Percentiles rank a stretch among this genome's conserved stretches.
phyloP scores from a whole-genome alignment of 2,329 filamentous ascomycete species.

The Zelopaecilomyces penicillatus region DNA sequence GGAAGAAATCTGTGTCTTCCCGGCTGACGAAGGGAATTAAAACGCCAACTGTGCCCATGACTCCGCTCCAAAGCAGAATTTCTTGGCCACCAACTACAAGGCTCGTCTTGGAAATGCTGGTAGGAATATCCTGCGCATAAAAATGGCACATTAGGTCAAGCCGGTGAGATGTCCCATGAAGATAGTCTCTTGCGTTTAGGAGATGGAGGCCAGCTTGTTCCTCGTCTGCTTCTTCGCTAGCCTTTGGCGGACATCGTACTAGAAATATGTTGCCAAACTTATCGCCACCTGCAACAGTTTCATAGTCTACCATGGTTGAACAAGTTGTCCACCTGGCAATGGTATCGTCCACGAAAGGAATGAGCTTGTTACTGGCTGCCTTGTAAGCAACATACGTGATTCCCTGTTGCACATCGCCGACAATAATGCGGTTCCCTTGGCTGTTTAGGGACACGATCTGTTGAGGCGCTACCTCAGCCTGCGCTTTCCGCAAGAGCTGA shows the following conservation, averaged over 20 bases:
- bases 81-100: constrained; percentile 88
- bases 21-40: constrained; percentile 85
- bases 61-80: constrained; percentile 83
- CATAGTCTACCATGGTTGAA: constrained; percentile 93
- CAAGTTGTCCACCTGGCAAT: constrained; percentile 86
- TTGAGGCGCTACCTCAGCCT: constrained; percentile 68
- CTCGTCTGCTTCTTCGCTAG: constrained; percentile 84
- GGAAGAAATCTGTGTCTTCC: constrained; percentile 97
- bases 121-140: constrained; percentile 87
- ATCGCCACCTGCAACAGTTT: constrained; percentile 88
- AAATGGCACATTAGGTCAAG: constrained; percentile 80
- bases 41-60: constrained; percentile 90
- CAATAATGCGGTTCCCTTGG: constrained; percentile 82
- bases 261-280: constrained; percentile 98
- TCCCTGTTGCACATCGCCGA: constrained; percentile 87
- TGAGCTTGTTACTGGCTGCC: constrained; percentile 78
- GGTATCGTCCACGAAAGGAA: constrained; percentile 87
- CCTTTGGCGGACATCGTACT: constrained; percentile 76
- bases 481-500: constrained; percentile 84
- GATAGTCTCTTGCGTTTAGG: constrained; percentile 80
- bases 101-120: constrained; percentile 78
- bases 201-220: constrained; percentile 84
- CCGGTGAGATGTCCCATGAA: constrained; percentile 81
- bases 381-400: constrained; percentile 93
- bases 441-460: constrained; percentile 85